These are phyloP conservation scores for Cyclospora cayetanensis DNA, from an alignment of 169 alveolate species.

Conservation along the genomic window DNA sequence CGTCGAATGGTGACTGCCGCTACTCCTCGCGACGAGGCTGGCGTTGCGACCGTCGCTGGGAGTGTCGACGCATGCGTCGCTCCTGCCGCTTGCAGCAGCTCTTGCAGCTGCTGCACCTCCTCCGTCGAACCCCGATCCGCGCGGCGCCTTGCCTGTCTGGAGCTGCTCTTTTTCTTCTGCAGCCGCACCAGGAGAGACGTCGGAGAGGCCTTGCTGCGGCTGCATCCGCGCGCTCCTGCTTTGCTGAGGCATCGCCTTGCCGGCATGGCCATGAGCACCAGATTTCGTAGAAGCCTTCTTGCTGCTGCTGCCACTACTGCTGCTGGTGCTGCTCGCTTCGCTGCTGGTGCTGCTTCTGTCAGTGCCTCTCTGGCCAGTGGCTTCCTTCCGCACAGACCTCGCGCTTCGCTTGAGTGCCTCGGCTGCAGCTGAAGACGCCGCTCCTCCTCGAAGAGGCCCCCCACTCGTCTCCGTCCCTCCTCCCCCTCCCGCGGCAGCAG, in stretches of 20 bases:
- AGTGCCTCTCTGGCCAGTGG: background rate
- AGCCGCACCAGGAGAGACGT: too few relatives aligned
- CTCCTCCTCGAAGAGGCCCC: too few relatives aligned
- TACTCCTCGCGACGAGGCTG: background rate
- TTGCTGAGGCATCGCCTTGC: background rate
- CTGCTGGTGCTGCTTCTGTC: background rate
- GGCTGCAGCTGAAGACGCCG: background rate
- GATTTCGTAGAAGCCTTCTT: background rate
- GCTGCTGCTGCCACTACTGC: background rate
- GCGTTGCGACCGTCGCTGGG: background rate
- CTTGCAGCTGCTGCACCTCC: background rate
- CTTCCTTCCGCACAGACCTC: background rate
- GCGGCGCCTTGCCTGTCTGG: too few relatives aligned
- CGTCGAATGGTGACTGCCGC: too few relatives aligned
- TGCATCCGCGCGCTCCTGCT: background rate
- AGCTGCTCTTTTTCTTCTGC: too few relatives aligned
- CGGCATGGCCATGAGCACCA: background rate
- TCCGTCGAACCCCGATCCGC: too few relatives aligned
- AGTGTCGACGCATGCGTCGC: background rate
- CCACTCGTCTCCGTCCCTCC: background rate
- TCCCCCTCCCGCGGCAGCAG: background rate
- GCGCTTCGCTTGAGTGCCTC: background rate
- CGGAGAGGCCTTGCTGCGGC: background rate
- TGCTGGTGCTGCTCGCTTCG: background rate
- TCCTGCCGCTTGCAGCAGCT: conserved; percentile 9